These are phyloP conservation scores for Corymbia citriodora DNA, from an alignment of 441 rosid species.

Conservation along the genomic window DNA sequence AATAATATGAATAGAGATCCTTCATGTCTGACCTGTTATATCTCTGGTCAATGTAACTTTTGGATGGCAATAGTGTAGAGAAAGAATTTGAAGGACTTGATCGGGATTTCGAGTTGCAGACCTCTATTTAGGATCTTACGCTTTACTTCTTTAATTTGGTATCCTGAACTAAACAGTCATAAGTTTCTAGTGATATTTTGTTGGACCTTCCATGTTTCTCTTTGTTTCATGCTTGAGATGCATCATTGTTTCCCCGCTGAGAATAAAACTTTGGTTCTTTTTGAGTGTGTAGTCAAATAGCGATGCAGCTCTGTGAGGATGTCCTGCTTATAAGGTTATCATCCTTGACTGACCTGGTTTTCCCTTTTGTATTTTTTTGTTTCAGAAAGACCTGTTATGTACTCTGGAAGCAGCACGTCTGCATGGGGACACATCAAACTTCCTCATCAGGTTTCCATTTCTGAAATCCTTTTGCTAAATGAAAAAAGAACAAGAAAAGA, in stretches of 20 bases:
- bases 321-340: background rate
- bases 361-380: background rate
- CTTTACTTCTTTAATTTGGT: background rate
- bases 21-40: background rate
- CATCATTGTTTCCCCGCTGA: background rate
- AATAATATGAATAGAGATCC: background rate
- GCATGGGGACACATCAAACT: constrained; percentile 38
- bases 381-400: constrained; percentile 55
- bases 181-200: background rate
- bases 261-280: background rate
- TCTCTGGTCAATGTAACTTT: background rate
- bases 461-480: background rate
- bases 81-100: background rate
- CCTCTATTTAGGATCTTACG: background rate
- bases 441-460: constrained; percentile 47
- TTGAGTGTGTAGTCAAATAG: background rate
- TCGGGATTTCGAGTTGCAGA: background rate
- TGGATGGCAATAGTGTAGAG: background rate
- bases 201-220: background rate
- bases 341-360: background rate
- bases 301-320: background rate
- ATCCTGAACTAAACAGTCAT: background rate
- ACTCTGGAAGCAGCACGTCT: constrained; percentile 35
- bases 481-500: background rate
- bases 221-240: background rate